Evolutionary conservation across 345 rosid genomes (phyloP), one percentile per base, ranked within the genome.

Genomic region (Cardamine occulta): DNA sequence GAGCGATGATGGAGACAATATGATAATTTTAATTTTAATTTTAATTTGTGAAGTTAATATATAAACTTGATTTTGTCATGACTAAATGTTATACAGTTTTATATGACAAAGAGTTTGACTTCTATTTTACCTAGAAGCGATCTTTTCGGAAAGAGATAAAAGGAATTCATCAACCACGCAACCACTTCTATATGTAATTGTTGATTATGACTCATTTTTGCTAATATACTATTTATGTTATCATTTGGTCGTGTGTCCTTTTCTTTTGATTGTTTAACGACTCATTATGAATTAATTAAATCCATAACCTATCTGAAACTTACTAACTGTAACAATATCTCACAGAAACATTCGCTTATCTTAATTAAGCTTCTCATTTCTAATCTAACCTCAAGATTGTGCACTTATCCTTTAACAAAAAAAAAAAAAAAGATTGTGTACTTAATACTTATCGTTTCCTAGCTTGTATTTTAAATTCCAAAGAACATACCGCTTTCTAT

Each of bases 141-240:
- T 40, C 28, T 60, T 59, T 24, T 44, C 70, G 31, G 40, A 1
- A 19, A 40, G 40, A 51, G 13, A 68, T 26, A 8, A 68, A 19
- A 61, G 29, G 69, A 76, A 23, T 53, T 29, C 74, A 42, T 68
- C 74, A 68, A 75, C 63, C 63, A 76, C 70, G 70, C 74, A 29
- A 68, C 57, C 4, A 67, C 53, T 59, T 68, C 6, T 66, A 59
- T 66, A 51, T 67, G 15, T 39, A 39, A 66, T 7, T 35, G 40
- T 58, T 67, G 54, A 67, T 8, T 15, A 60, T 28, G 18, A 49
- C 55, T 11, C 24, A 37, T 11, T 62, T 74, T 58, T 48, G 29
- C n/a, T 40, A 42, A 28, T 51, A 39, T 51, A 52, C 7, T 40
- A 61, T 51, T 19, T n/a, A 19, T 60, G 31, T 24, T 12, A 57